Evolutionary conservation across 169 alveolate genomes (phyloP).

Genomic region (Perkinsus olseni): DNA sequence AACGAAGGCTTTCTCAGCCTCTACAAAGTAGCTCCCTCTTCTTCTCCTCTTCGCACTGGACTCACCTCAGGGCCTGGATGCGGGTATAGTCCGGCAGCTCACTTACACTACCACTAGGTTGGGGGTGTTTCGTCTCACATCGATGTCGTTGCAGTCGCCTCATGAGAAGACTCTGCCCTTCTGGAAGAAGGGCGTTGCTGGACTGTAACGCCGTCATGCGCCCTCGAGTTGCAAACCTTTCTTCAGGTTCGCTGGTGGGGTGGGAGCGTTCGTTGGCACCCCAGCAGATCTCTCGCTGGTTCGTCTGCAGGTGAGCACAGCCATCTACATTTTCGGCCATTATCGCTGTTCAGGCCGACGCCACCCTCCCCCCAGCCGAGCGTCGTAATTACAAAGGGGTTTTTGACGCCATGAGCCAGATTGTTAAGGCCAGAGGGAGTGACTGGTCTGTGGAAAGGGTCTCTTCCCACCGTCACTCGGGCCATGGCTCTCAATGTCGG

Average conservation of each 20-base stretch:
- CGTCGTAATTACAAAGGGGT: constrained; percentile 72
- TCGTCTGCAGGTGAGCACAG: constrained; percentile 58
- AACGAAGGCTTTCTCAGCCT: constrained; percentile 49
- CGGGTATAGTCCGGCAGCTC: constrained; percentile 85
- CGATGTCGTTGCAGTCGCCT: neutral
- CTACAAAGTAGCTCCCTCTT: constrained; percentile 29
- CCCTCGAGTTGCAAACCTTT: neutral
- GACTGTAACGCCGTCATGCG: constrained; percentile 34
- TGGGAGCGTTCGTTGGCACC: constrained; percentile 88
- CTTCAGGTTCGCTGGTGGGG: constrained; percentile 73
- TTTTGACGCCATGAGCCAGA: neutral
- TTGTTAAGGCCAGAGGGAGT: constrained; percentile 82
- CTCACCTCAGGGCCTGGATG: constrained; percentile 74
- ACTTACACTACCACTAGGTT: constrained; percentile 87
- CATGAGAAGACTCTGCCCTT: constrained; percentile 56
- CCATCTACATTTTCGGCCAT: neutral
- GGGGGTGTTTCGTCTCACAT: constrained; percentile 60
- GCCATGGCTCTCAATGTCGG: constrained; percentile 90
- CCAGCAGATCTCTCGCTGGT: constrained; percentile 93
- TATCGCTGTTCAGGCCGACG: constrained; percentile 63
- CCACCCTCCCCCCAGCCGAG: constrained; percentile 78
- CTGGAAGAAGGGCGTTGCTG: constrained; percentile 71
- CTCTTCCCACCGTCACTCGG: constrained; percentile 88
- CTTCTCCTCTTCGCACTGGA: neutral
- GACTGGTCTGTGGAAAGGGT: constrained; percentile 85